Percentiles rank a stretch among this genome's conserved stretches.
Evolutionary conservation across 306 rosid genomes (phyloP).

Genomic region (Pterocarpus macrocarpus): DNA sequence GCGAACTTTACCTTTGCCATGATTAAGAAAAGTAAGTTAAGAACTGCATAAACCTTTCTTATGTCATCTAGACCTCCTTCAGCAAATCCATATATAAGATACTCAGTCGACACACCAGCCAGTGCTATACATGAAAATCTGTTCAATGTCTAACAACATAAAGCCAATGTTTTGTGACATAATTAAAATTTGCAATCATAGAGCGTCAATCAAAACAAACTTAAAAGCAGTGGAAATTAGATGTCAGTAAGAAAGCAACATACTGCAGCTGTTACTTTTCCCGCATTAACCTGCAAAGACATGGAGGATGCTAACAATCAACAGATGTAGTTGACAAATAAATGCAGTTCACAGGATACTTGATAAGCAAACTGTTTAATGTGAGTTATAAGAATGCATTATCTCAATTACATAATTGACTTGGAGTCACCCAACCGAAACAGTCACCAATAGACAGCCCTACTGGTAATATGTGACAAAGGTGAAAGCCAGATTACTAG

Average conservation of each 20-base stretch:
- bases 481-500: conserved; percentile 28
- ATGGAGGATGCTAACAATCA: conserved; percentile 44
- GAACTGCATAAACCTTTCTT: conserved; percentile 68
- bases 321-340: conserved; percentile 17
- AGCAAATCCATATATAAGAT: conserved; percentile 80
- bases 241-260: conserved; percentile 41
- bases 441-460: not conserved
- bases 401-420: conserved; percentile 14
- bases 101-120: conserved; percentile 92
- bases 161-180: conserved; percentile 43
- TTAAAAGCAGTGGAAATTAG: conserved; percentile 24
- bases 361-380: conserved; percentile 21
- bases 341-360: not conserved
- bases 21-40: conserved; percentile 11
- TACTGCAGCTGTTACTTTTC: conserved; percentile 89
- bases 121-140: conserved; percentile 91
- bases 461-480: not conserved
- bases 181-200: not conserved
- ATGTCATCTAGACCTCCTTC: conserved; percentile 98
- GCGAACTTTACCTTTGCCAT: conserved; percentile 15
- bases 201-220: conserved; percentile 3
- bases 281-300: conserved; percentile 70
- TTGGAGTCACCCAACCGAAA: conserved; percentile 17
- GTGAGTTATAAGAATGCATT: conserved; percentile 1
- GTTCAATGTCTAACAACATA: conserved; percentile 72